phyloP scores from a whole-genome alignment of 257 asterid species.

The Parsonsia alboflavescens region DNA sequence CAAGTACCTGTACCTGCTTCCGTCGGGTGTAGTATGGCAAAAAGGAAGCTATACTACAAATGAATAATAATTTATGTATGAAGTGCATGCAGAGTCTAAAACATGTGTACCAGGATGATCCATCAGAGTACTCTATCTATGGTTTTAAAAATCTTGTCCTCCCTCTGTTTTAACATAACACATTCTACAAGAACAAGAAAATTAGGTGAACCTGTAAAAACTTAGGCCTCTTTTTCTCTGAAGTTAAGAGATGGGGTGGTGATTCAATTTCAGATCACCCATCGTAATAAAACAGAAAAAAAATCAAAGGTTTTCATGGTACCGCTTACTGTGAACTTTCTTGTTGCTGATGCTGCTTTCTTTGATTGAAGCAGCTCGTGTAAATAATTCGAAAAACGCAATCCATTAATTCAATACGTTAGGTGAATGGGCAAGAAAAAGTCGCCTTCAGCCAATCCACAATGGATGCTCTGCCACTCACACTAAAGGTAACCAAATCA shows the following conservation, averaged over 20 bases:
- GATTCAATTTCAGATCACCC: not conserved
- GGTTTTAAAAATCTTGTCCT: not conserved
- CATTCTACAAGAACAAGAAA: not conserved
- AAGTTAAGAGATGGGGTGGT: not conserved
- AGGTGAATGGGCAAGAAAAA: slow-evolving; percentile 20
- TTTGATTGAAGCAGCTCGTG: slow-evolving; percentile 2
- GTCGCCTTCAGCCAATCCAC: slow-evolving; percentile 27
- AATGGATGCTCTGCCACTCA: slow-evolving; percentile 37
- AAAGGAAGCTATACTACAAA: not conserved
- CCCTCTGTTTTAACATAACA: not conserved
- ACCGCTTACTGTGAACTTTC: not conserved
- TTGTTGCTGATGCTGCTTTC: not conserved
- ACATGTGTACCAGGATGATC: slow-evolving; percentile 6
- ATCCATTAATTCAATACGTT: slow-evolving; percentile 22
- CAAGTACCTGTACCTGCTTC: slow-evolving; percentile 29
- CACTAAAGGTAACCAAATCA: slow-evolving; percentile 24
- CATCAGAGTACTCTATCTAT: not conserved
- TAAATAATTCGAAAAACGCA: slow-evolving; percentile 4
- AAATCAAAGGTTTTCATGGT: not conserved
- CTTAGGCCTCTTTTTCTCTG: not conserved
- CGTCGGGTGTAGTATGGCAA: slow-evolving; percentile 18
- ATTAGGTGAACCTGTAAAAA: too few relatives aligned
- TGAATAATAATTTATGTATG: not conserved
- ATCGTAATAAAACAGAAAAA: not conserved
- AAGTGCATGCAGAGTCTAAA: not conserved